Conservation (phyloP, 768 basidiomycete genomes). For the Boletellus sp. region DNA sequence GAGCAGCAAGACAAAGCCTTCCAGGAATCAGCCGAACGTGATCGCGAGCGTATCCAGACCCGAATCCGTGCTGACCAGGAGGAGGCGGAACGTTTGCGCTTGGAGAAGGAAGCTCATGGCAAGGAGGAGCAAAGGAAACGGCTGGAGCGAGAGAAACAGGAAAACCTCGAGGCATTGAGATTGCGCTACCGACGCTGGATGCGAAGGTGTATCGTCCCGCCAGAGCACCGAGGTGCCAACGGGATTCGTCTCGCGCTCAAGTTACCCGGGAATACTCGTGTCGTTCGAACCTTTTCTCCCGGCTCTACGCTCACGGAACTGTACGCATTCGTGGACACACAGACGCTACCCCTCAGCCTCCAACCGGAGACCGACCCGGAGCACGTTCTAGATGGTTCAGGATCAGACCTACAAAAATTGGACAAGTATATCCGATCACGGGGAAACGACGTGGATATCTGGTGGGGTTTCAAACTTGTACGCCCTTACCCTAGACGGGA, state of each 20-base stretch:
- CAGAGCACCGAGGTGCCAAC: constrained; percentile 22
- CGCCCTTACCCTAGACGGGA: constrained; percentile 68
- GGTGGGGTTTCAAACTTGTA: constrained; percentile 73
- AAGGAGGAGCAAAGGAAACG: constrained; percentile 35
- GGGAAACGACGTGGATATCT: constrained; percentile 33
- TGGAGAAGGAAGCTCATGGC: constrained; percentile 28
- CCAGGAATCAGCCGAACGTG: constrained; percentile 56
- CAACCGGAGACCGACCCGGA: constrained; percentile 40
- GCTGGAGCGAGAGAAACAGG: constrained; percentile 37
- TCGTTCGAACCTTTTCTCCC: constrained; percentile 53
- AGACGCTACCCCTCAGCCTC: constrained; percentile 45
- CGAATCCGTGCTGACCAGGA: constrained; percentile 46
- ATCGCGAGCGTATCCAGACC: constrained; percentile 63
- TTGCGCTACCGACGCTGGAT: constrained; percentile 61
- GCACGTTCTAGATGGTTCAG: constrained; percentile 36
- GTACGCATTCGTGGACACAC: constrained; percentile 70
- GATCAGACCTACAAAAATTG: constrained; percentile 33
- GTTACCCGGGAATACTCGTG: constrained; percentile 52
- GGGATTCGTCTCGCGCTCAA: constrained; percentile 50
- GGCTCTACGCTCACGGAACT: constrained; percentile 54
- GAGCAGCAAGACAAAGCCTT: constrained; percentile 84
- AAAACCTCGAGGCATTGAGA: constrained; percentile 34
- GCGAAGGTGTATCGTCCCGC: constrained; percentile 43
- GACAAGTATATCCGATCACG: constrained; percentile 36
- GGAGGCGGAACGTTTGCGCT: constrained; percentile 33